Evolutionary conservation across 148 eudicot species (phyloP).

Genomic region (Dysphania ambrosioides): DNA sequence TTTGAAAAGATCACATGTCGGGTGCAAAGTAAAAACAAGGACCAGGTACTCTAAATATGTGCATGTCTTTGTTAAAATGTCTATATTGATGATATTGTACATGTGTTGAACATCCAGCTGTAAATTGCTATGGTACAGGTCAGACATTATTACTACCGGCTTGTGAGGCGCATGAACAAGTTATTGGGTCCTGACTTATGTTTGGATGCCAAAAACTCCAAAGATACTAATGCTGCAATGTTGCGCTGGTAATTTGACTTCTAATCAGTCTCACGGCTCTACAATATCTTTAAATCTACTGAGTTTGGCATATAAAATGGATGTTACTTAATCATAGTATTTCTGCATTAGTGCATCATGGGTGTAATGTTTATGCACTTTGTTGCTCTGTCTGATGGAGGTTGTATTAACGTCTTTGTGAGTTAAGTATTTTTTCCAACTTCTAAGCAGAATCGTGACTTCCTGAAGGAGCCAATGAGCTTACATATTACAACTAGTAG

Average conservation of each 20-base stretch:
- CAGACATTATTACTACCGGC: conserved; percentile 97
- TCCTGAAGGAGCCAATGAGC: neutral
- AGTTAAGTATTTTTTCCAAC: neutral
- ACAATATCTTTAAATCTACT: neutral
- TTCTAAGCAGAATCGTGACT: neutral
- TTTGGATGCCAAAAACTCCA: conserved; percentile 91
- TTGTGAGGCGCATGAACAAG: conserved; percentile 98
- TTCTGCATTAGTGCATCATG: neutral
- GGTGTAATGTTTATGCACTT: neutral
- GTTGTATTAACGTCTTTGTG: neutral
- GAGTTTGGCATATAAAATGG: conserved; percentile 1
- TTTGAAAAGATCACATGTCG: conserved; percentile 92
- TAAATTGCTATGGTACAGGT: conserved; percentile 48
- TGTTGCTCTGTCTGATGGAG: neutral
- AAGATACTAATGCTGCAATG: conserved; percentile 99
- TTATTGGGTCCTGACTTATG: conserved; percentile 81
- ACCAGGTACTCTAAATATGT: conserved; percentile 57
- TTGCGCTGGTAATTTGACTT: conserved; percentile 66
- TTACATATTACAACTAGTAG: neutral
- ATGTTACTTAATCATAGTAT: neutral
- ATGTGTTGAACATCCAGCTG: neutral
- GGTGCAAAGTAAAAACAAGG: conserved; percentile 94
- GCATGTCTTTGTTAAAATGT: conserved; percentile 5
- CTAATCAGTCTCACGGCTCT: neutral
- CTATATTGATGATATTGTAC: conserved; percentile 5